These are phyloP conservation scores for Lactarius pseudohatsudake DNA, from an alignment of 768 basidiomycete species.

Conservation along the genomic window DNA sequence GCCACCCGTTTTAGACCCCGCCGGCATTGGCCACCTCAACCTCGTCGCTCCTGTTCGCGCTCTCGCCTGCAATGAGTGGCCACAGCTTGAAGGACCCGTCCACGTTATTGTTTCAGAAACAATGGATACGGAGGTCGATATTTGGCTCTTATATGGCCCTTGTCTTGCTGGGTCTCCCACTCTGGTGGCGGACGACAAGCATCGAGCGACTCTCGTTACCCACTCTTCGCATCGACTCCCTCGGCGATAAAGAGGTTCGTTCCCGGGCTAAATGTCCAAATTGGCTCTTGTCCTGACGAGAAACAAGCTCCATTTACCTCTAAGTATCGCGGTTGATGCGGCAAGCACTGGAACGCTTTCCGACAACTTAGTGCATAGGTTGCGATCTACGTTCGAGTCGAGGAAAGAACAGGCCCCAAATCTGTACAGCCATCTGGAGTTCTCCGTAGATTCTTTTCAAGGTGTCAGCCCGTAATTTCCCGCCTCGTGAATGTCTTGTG, in stretches of 20 bases:
- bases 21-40: neutral
- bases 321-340: conserved; percentile 17
- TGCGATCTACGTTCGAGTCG: conserved; percentile 15
- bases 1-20: conserved; percentile 21
- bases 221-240: conserved; percentile 24
- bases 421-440: conserved; percentile 24
- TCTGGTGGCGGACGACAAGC: conserved; percentile 94
- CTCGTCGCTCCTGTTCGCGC: neutral
- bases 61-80: conserved; percentile 10
- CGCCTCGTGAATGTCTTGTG: conserved; percentile 19
- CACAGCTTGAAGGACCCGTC: conserved; percentile 22
- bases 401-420: conserved; percentile 11
- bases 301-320: conserved; percentile 26
- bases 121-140: conserved; percentile 49
- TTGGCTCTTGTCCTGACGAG: neutral
- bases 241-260: conserved; percentile 25
- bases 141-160: conserved; percentile 77
- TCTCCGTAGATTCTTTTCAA: conserved; percentile 18
- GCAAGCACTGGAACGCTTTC: conserved; percentile 2
- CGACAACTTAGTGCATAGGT: conserved; percentile 3
- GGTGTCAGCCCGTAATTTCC: conserved; percentile 22
- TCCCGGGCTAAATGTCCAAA: neutral
- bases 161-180: conserved; percentile 74
- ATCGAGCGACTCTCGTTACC: conserved; percentile 81
- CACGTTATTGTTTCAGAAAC: conserved; percentile 19